Evolutionary conservation across 2,329 filamentous ascomycete genomes (phyloP).

Genomic region (Calonectria leucothoes): DNA sequence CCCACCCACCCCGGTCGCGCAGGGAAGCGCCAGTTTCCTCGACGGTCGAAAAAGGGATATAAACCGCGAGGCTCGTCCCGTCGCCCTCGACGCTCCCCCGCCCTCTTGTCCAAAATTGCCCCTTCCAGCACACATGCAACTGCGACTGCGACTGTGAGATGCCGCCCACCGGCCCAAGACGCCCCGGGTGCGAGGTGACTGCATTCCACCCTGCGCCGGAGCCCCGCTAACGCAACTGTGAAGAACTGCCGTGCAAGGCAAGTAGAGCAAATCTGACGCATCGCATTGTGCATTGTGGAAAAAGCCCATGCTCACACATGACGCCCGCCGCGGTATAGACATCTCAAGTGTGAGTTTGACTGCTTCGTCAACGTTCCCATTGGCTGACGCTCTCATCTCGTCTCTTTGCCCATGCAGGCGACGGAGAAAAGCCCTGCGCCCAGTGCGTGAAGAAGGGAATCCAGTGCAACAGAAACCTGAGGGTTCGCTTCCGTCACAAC

Average conservation of each 20-base stretch:
- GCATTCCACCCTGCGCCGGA: not conserved
- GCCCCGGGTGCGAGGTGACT: slow-evolving; percentile 30
- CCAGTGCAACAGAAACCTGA: slow-evolving; percentile 27
- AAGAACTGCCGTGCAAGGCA: slow-evolving; percentile 35
- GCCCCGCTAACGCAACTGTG: slow-evolving; percentile 1
- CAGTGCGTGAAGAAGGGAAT: slow-evolving; percentile 31
- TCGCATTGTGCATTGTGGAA: not conserved
- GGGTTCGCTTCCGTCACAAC: slow-evolving; percentile 29
- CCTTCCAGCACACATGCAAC: not conserved
- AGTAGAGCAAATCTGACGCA: slow-evolving; percentile 10
- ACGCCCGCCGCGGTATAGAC: slow-evolving; percentile 8
- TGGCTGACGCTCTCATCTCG: slow-evolving; percentile 4
- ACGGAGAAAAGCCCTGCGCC: slow-evolving; percentile 30
- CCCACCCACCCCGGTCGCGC: not conserved
- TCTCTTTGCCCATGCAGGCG: slow-evolving; percentile 17
- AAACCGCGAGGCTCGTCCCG: slow-evolving; percentile 24
- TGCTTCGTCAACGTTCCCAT: not conserved
- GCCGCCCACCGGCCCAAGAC: slow-evolving; percentile 29
- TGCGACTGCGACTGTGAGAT: slow-evolving; percentile 6
- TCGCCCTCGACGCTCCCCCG: not conserved
- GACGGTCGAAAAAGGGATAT: slow-evolving; percentile 33
- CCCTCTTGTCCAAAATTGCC: slow-evolving; percentile 4
- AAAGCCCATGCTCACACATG: slow-evolving; percentile 16
- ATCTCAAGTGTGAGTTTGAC: slow-evolving; percentile 29
- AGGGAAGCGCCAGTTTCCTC: slow-evolving; percentile 26